Percentiles rank a stretch among this genome's conserved stretches.
Evolutionary conservation across 2,329 filamentous ascomycete genomes (phyloP).

Genomic region (Neoascochyta sp.): DNA sequence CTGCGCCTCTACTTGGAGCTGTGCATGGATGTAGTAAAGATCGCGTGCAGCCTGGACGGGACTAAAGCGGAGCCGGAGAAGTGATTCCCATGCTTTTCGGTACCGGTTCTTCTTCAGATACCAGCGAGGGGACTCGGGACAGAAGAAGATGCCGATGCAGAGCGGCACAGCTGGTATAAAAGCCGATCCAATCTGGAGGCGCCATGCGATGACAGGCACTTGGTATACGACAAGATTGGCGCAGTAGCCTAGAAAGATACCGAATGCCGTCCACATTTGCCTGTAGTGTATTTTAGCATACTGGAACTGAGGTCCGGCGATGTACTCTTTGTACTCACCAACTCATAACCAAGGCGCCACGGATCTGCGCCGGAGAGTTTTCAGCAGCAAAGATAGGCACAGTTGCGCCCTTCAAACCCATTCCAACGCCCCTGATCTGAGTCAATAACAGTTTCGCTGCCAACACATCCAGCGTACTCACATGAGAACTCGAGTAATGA

Average conservation of each 20-base stretch:
- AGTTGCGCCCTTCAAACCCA: conserved; percentile 32
- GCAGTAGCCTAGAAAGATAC: conserved; percentile 20
- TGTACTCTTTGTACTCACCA: conserved; percentile 17
- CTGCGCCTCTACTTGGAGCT: conserved; percentile 25
- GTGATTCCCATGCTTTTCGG: conserved; percentile 38
- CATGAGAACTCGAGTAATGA: conserved; percentile 19
- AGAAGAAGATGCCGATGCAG: conserved; percentile 39
- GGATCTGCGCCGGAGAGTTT: conserved; percentile 45
- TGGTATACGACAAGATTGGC: conserved; percentile 38
- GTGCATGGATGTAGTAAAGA: conserved; percentile 40
- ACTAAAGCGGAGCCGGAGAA: conserved; percentile 39
- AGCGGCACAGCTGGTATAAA: conserved; percentile 40
- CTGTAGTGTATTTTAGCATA: conserved; percentile 7
- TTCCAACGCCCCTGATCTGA: conserved; percentile 19
- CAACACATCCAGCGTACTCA: not conserved
- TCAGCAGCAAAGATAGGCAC: conserved; percentile 47
- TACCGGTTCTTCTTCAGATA: conserved; percentile 42
- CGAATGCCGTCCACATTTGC: conserved; percentile 43
- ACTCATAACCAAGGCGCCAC: conserved; percentile 48
- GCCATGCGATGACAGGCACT: conserved; percentile 35
- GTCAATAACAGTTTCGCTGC: conserved; percentile 2
- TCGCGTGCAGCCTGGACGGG: conserved; percentile 43
- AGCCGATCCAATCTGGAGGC: conserved; percentile 40
- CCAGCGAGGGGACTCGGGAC: conserved; percentile 39
- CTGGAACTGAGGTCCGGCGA: not conserved